Base-by-base conservation (phyloP, 257 asterid species). In the Penstemon eatonii region DNA sequence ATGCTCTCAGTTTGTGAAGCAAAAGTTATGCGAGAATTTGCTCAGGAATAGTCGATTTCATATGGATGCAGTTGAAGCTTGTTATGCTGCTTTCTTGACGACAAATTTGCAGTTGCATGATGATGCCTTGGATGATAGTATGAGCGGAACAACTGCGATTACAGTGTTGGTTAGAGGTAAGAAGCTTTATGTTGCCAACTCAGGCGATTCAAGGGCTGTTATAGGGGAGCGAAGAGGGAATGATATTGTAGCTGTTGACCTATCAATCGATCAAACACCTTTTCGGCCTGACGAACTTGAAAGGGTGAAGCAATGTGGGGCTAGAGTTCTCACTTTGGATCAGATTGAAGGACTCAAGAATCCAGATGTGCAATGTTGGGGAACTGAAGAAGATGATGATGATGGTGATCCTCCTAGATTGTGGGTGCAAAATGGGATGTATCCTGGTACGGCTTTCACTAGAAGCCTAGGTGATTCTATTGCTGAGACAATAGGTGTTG, bases 331-430 rank as follows among this genome's bases (percentile, higher is more conserved):
- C 63, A 92, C 98, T 8, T 58, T 92, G 82, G 98, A 92, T 87
- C 98, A 92, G 87, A 90, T 92, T 76, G 98, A 92, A 85, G 98
- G 98, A 56, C 82, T 92, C 54, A 90, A 92, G 80, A 80, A 85
- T 64, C 87, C 92, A 15, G 82, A 88, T 60, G 87, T 82, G 69
- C 97, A 88, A 71, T 88, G 96, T 77, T 92, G 98, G 98, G 97
- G 84, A 54, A 88, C 96, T 66, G 98, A 90, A 82, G 98, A 92
- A 87, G 90, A 54, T 44, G 98, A 92, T 77, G 98, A 92, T 81
- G 97, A 92, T 65, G 97, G 98, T 61, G 98, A 92, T 85, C 98
- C 98, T 67, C 98, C 98, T 52, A 85, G 98, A 65, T 70, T 92
- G 45, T 92, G 98, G 98, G 97, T 92, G 71, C 95, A 81, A 78